Evolutionary conservation across 768 basidiomycete genomes (phyloP).

Genomic region (Kwoniella dendrophila): DNA sequence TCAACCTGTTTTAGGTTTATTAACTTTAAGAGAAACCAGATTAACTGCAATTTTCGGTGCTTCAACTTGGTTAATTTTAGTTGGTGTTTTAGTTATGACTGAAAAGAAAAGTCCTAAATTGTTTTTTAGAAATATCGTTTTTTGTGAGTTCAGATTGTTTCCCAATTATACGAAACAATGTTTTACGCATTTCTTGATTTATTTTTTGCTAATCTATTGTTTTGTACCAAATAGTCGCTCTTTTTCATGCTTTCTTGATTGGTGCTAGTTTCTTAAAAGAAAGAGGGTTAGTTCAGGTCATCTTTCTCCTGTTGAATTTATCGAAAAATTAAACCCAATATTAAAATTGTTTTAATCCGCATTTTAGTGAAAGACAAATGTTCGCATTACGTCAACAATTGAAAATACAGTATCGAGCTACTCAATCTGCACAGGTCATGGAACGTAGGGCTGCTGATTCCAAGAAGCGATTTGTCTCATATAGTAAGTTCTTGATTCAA

Average conservation of each 20-base stretch:
- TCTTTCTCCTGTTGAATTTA: neutral
- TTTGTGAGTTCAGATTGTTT: conserved; percentile 33
- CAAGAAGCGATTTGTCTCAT: conserved; percentile 70
- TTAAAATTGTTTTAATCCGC: too few relatives aligned
- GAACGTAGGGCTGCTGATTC: conserved; percentile 73
- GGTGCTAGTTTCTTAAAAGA: conserved; percentile 63
- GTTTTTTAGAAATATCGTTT: conserved; percentile 57
- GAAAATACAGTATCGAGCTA: conserved; percentile 70
- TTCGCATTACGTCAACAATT: conserved; percentile 73
- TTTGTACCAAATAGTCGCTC: conserved; percentile 60
- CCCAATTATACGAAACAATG: neutral
- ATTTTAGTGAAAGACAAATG: conserved; percentile 65
- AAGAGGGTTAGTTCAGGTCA: conserved; percentile 34
- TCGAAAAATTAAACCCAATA: too few relatives aligned
- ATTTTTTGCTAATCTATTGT: conserved; percentile 51
- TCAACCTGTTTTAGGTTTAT: conserved; percentile 55
- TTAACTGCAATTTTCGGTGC: conserved; percentile 45
- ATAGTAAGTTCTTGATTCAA: conserved; percentile 41
- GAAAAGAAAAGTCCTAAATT: conserved; percentile 53
- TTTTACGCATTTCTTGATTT: neutral
- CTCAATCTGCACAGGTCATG: conserved; percentile 73
- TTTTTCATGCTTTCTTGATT: conserved; percentile 80
- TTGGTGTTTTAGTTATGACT: conserved; percentile 46
- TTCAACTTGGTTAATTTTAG: conserved; percentile 49
- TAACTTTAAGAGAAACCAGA: conserved; percentile 56